Conservation (phyloP, 106 monocot species). For the Gastrodia elata region DNA sequence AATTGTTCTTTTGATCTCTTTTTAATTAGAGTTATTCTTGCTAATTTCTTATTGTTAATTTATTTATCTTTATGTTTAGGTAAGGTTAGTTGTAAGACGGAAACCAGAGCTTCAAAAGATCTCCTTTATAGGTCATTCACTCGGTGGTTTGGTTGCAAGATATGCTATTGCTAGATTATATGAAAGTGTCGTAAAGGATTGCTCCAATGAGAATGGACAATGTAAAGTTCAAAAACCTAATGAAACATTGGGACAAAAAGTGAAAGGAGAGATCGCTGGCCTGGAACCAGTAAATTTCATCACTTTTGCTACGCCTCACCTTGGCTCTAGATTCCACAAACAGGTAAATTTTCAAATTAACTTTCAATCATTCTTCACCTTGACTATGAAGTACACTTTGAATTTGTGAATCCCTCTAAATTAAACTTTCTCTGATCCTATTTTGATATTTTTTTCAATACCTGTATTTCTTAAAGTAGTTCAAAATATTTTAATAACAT, state of each 20-base stretch:
- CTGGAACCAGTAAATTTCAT: constrained; percentile 87
- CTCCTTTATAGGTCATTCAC: constrained; percentile 77
- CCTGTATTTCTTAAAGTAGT: neutral
- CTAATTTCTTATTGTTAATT: neutral
- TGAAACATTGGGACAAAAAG: constrained; percentile 10
- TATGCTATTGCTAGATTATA: constrained; percentile 72
- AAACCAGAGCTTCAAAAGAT: constrained; percentile 58
- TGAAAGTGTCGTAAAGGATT: constrained; percentile 3
- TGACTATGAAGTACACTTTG: neutral
- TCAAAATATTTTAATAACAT: neutral
- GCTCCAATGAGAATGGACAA: constrained; percentile 11
- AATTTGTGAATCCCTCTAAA: neutral
- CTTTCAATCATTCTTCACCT: neutral
- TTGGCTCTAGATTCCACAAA: constrained; percentile 72
- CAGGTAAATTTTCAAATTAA: constrained; percentile 38
- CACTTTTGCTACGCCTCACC: constrained; percentile 92
- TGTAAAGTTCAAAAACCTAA: constrained; percentile 9
- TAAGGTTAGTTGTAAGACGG: constrained; percentile 41
- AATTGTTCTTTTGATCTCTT: constrained; percentile 4
- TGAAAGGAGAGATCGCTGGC: constrained; percentile 66
- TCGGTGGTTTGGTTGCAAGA: constrained; percentile 87
- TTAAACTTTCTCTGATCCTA: neutral
- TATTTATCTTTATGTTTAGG: constrained; percentile 21
- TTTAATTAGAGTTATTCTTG: neutral
- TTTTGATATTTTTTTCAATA: neutral